phyloP scores from a whole-genome alignment of 2,329 filamentous ascomycete species.

The Westerdykella aurantiaca region DNA sequence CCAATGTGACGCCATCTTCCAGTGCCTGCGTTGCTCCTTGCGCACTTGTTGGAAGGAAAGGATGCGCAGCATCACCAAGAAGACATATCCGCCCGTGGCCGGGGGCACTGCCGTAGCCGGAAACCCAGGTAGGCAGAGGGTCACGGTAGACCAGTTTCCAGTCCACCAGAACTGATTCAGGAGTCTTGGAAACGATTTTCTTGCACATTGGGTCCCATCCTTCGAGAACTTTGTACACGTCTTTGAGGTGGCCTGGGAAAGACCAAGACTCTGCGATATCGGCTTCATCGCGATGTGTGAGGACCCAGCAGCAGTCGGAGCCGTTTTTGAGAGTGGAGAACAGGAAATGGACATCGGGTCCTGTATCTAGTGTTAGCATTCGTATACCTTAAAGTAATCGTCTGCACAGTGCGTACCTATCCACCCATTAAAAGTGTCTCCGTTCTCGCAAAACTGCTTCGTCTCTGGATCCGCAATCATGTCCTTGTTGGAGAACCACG shows the following conservation, averaged over 20 bases:
- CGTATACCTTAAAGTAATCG: not conserved
- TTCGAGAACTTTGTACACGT: conserved; percentile 29
- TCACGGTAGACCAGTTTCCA: conserved; percentile 54
- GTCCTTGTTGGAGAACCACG: conserved; percentile 39
- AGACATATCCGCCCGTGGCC: conserved; percentile 42
- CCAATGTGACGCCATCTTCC: conserved; percentile 42
- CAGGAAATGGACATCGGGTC: conserved; percentile 36
- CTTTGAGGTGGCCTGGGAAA: conserved; percentile 29
- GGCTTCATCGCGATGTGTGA: conserved; percentile 32
- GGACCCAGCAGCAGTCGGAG: conserved; percentile 35
- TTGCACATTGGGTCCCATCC: conserved; percentile 32
- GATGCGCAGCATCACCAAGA: conserved; percentile 51
- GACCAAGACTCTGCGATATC: conserved; percentile 35
- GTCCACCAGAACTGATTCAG: conserved; percentile 40
- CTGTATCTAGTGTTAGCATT: conserved; percentile 7
- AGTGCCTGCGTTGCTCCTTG: conserved; percentile 52
- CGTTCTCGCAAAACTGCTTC: conserved; percentile 34
- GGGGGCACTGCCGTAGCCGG: conserved; percentile 37
- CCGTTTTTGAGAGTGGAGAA: conserved; percentile 35
- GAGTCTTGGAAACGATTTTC: conserved; percentile 33
- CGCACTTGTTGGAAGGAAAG: conserved; percentile 50
- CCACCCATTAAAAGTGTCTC: conserved; percentile 37
- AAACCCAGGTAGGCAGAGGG: conserved; percentile 50
- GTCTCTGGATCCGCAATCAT: conserved; percentile 37
- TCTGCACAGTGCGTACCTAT: conserved; percentile 17